Percentiles rank a stretch among this genome's conserved stretches.
phyloP scores from a whole-genome alignment of 2,329 filamentous ascomycete species.

The Paecilomyces formosus region DNA sequence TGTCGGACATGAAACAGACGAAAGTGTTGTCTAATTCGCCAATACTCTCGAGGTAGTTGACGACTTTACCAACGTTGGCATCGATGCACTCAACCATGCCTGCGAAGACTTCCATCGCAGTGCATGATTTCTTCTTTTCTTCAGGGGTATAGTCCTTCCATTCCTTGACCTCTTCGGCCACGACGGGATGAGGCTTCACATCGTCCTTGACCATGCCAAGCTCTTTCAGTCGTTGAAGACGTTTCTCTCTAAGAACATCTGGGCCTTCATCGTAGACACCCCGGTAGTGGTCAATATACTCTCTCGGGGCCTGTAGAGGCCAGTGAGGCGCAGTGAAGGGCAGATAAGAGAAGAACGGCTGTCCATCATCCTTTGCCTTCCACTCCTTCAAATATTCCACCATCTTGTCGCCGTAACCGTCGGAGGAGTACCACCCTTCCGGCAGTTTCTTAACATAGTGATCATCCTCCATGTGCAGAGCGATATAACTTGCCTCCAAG shows the following conservation, averaged over 20 bases:
- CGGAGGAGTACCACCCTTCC: slow-evolving; percentile 47
- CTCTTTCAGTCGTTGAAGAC: slow-evolving; percentile 49
- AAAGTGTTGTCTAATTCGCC: slow-evolving; percentile 59
- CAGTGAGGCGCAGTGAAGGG: slow-evolving; percentile 59
- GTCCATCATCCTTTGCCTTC: slow-evolving; percentile 13
- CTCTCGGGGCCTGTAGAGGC: slow-evolving; percentile 53
- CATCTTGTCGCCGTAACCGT: slow-evolving; percentile 40
- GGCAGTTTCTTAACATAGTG: slow-evolving; percentile 40
- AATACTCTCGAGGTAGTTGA: slow-evolving; percentile 48
- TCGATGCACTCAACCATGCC: slow-evolving; percentile 60
- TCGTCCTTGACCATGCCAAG: slow-evolving; percentile 48
- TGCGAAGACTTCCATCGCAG: slow-evolving; percentile 56
- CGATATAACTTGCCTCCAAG: slow-evolving; percentile 36
- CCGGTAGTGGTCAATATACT: slow-evolving; percentile 50
- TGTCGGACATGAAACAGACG: slow-evolving; percentile 57
- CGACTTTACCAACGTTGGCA: slow-evolving; percentile 51
- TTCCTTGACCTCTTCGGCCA: slow-evolving; percentile 38
- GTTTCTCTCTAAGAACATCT: slow-evolving; percentile 46
- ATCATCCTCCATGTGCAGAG: slow-evolving; percentile 39
- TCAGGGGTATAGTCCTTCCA: slow-evolving; percentile 29
- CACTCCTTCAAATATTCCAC: background rate
- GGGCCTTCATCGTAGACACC: slow-evolving; percentile 57
- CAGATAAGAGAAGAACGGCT: slow-evolving; percentile 53
- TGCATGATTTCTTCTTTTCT: slow-evolving; percentile 33
- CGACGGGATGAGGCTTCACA: slow-evolving; percentile 31